phyloP scores from a whole-genome alignment of 768 basidiomycete genomes.

The Serendipita sp. region DNA sequence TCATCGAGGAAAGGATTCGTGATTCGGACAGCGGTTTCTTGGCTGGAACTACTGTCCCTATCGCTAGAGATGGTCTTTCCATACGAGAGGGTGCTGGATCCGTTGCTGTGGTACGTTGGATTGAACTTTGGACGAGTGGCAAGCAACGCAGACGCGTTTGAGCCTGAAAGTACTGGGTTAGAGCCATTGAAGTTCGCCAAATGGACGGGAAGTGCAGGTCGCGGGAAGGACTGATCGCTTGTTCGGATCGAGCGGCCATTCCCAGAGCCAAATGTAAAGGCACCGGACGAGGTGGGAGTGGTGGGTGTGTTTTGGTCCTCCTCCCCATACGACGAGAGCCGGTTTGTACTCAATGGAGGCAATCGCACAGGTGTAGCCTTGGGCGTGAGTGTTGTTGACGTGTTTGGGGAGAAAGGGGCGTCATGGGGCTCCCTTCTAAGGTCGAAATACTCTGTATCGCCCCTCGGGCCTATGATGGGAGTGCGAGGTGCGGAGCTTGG shows the following conservation, averaged over 20 bases:
- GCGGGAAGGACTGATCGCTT: not conserved
- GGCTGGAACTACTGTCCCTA: not conserved
- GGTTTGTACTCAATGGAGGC: not conserved
- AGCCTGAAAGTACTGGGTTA: not conserved
- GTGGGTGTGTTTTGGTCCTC: not conserved
- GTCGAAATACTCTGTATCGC: not conserved
- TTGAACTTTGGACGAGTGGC: not conserved
- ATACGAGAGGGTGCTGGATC: not conserved
- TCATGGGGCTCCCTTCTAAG: not conserved
- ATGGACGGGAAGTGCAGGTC: not conserved
- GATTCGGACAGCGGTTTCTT: not conserved
- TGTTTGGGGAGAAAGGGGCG: not conserved
- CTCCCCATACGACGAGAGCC: not conserved
- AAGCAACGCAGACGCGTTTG: not conserved
- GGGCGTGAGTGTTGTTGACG: no score
- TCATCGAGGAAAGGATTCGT: slow-evolving; percentile 2
- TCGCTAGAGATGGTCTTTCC: not conserved
- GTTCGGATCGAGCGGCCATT: not conserved
- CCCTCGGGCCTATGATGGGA: not conserved
- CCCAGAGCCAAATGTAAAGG: slow-evolving; percentile 1
- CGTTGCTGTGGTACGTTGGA: not conserved
- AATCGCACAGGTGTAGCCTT: not conserved
- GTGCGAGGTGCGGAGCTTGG: not conserved
- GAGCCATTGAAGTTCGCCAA: not conserved
- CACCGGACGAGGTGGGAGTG: not conserved